phyloP scores from a whole-genome alignment of 2,329 filamentous ascomycete species.

The Pseudocercospora fijiensis region DNA sequence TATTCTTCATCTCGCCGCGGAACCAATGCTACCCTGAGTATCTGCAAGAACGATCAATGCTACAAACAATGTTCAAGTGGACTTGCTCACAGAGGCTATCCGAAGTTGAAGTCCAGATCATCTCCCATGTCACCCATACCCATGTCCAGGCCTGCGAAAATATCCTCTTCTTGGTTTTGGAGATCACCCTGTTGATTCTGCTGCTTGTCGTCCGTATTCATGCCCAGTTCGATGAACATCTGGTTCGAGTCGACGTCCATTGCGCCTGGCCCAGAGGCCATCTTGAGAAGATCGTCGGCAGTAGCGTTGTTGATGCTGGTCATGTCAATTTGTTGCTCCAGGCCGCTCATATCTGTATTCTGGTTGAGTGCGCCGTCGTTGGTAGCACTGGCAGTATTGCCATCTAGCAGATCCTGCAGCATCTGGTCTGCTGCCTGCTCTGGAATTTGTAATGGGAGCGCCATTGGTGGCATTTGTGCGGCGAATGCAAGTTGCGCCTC shows the following conservation, averaged over 20 bases:
- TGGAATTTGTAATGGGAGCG: constrained; percentile 30
- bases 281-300: constrained; percentile 29
- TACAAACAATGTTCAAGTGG: neutral
- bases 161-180: constrained; percentile 41
- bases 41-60: neutral
- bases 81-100: neutral
- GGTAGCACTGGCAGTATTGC: constrained; percentile 17
- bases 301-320: constrained; percentile 16
- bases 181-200: constrained; percentile 28
- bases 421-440: constrained; percentile 33
- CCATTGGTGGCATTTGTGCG: constrained; percentile 53
- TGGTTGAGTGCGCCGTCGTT: constrained; percentile 18
- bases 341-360: constrained; percentile 25
- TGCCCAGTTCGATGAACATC: constrained; percentile 18
- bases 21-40: neutral
- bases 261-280: constrained; percentile 23
- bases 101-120: constrained; percentile 37
- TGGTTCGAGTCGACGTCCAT: constrained; percentile 31
- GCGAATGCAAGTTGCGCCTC: constrained; percentile 54
- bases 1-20: neutral
- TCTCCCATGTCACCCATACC: constrained; percentile 34
- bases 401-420: constrained; percentile 37
- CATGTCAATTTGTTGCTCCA: constrained; percentile 22
- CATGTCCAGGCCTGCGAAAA: constrained; percentile 48
- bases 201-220: constrained; percentile 27